These are phyloP conservation scores for Linnemannia hyalina DNA, from an alignment of 192 early-diverging fungal species.

Conservation along the genomic window DNA sequence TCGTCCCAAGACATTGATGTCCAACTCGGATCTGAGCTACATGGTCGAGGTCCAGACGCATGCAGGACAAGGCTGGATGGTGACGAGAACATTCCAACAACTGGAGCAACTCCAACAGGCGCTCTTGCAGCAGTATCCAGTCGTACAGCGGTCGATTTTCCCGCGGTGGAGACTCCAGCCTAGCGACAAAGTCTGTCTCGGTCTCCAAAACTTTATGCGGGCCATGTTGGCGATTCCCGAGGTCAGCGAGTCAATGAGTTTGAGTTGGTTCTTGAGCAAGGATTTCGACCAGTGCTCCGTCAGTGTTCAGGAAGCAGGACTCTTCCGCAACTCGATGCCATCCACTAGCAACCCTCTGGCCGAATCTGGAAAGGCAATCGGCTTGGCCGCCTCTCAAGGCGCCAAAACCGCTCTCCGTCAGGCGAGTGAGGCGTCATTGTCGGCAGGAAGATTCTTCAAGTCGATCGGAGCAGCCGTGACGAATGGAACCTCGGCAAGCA, in stretches of 20 bases:
- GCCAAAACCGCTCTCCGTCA: slow-evolving; percentile 43
- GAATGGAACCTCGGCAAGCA: not conserved
- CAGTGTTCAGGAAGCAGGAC: not conserved
- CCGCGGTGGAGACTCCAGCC: slow-evolving; percentile 52
- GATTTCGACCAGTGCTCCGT: slow-evolving; percentile 31
- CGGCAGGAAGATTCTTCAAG: slow-evolving; percentile 53
- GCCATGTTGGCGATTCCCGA: slow-evolving; percentile 42
- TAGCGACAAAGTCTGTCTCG: slow-evolving; percentile 50
- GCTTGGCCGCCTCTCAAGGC: slow-evolving; percentile 31
- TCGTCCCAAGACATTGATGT: slow-evolving; percentile 48
- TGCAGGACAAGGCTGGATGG: slow-evolving; percentile 48
- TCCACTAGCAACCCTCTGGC: slow-evolving; percentile 2
- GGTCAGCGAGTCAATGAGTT: slow-evolving; percentile 19
- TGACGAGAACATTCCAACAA: slow-evolving; percentile 48
- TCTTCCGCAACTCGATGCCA: not conserved
- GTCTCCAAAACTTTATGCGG: slow-evolving; percentile 31
- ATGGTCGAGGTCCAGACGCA: slow-evolving; percentile 48
- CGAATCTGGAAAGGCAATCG: slow-evolving; percentile 23
- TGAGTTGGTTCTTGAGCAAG: slow-evolving; percentile 47
- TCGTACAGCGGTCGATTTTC: slow-evolving; percentile 41
- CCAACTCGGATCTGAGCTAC: slow-evolving; percentile 37
- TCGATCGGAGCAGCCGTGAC: slow-evolving; percentile 32
- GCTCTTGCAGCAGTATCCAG: slow-evolving; percentile 38
- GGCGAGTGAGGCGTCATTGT: slow-evolving; percentile 45
- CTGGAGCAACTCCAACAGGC: slow-evolving; percentile 39